These are phyloP conservation scores for Petasospora fabianii DNA, from an alignment of 1,139 yeast species.

Conservation along the genomic window DNA sequence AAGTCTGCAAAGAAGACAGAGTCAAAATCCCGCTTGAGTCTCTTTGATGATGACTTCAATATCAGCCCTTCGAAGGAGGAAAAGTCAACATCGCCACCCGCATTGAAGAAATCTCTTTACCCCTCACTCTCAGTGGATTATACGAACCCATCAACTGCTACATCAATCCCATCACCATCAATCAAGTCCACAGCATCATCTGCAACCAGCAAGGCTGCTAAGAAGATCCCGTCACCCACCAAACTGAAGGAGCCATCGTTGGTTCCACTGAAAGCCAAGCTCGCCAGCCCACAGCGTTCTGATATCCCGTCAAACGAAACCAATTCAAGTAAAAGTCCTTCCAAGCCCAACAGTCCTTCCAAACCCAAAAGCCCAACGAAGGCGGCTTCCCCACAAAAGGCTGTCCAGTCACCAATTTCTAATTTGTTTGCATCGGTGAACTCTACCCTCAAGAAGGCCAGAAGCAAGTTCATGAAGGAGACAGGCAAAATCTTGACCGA, in stretches of 20 bases:
- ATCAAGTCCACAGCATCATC: neutral
- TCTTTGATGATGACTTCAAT: slow-evolving; percentile 16
- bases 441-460: slow-evolving; percentile 23
- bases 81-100: slow-evolving; percentile 8
- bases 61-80: slow-evolving; percentile 12
- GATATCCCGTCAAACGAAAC: neutral
- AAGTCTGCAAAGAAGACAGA: slow-evolving; percentile 29
- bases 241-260: slow-evolving; percentile 5
- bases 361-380: slow-evolving; percentile 6
- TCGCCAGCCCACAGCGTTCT: slow-evolving; percentile 8
- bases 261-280: slow-evolving; percentile 8
- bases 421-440: slow-evolving; percentile 26
- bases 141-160: slow-evolving; percentile 9
- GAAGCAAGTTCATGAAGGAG: slow-evolving; percentile 19
- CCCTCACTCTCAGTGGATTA: slow-evolving; percentile 16
- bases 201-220: neutral
- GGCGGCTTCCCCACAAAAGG: slow-evolving; percentile 10
- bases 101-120: slow-evolving; percentile 13
- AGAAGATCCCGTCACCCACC: slow-evolving; percentile 4
- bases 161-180: slow-evolving; percentile 13
- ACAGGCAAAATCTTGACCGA: slow-evolving; percentile 8
- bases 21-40: slow-evolving; percentile 18
- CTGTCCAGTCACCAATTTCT: slow-evolving; percentile 21
- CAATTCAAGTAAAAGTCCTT: too few species aligned
- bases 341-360: neutral